Evolutionary conservation across 345 rosid genomes (phyloP), one percentile per base, ranked within the genome.

Genomic region (Ailanthus altissimus): DNA sequence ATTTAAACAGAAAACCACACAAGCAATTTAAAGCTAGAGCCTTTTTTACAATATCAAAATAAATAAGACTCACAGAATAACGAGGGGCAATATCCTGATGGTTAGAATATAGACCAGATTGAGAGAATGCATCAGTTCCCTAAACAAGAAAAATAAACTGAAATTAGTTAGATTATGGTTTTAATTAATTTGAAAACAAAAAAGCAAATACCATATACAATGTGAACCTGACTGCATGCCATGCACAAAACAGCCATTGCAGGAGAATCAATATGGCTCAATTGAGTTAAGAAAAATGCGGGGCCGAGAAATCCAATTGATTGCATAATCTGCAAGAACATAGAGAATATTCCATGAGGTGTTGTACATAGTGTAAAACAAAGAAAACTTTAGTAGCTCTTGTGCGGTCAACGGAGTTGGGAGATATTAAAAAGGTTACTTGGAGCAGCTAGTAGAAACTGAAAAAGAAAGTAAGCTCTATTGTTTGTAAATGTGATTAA

Each of bases 51-150:
- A 50, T 6, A 46, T 9, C 32, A 42, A 46, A 28, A 60, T 58
- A 62, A 80, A 5, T 18, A 73, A 50, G 61, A 84, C 95, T 89
- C 80, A 95, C 98, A 20, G 99, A 88, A 87, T 95, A 95, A 71
- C 98, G 89, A 49, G 98, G 99, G 70, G 93, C 99, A 74, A 93
- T 93, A 73, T 95, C 98, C 84, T 95, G 99, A 88, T 95, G 98
- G 73, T 93, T 95, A 20, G 98, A 95, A 78, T 95, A 95, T 5
- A 95, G 77, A 75, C 98, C 98, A 72, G 99, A 95, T 77, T 93
- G 99, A 5, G 96, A 95, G 77, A 95, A 95, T n/a, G 97, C 98
- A 86, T 95, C 99, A 49, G 88, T 85, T 71, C 99, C 98, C 91
- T 91, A 40, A 65, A 75, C 42, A 70, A 60, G 59, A 72, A 53